Conservation (phyloP, 2,329 filamentous ascomycete genomes). For the Cladosporium austrohemisphaericum region DNA sequence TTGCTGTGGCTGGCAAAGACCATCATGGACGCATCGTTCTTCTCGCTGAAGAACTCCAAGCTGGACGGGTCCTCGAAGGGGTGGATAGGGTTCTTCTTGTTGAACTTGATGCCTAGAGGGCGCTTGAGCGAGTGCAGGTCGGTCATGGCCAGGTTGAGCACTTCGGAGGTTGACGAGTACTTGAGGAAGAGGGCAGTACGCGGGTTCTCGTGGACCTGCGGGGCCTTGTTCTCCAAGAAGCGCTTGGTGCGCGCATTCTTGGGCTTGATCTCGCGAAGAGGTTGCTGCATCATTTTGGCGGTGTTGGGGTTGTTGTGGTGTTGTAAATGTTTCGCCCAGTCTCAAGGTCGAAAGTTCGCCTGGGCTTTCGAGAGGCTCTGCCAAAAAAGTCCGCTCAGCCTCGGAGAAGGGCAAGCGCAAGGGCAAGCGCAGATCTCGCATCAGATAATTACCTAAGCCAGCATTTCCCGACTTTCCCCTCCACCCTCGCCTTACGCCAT, state of each 20-base stretch:
- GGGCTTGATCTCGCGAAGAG: constrained; percentile 59
- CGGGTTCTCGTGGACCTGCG: constrained; percentile 83
- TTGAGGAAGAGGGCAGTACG: constrained; percentile 88
- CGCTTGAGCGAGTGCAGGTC: constrained; percentile 83
- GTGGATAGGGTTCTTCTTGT: constrained; percentile 93
- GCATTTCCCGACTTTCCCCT: too few species aligned
- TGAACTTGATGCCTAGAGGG: constrained; percentile 83
- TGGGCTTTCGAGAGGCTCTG: not conserved
- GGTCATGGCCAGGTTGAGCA: constrained; percentile 76
- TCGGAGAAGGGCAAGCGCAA: not conserved
- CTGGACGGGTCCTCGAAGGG: constrained; percentile 88
- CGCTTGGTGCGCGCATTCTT: constrained; percentile 89
- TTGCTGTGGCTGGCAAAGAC: constrained; percentile 83
- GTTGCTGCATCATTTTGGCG: constrained; percentile 24
- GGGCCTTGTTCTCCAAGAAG: constrained; percentile 86
- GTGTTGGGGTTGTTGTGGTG: constrained; percentile 3
- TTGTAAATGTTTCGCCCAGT: not conserved
- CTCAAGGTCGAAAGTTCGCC: constrained; percentile 1
- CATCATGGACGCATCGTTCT: constrained; percentile 87
- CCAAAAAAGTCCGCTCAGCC: not conserved
- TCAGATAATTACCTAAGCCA: too few species aligned
- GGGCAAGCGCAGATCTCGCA: too few species aligned
- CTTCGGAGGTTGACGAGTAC: constrained; percentile 77
- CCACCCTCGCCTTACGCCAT: too few species aligned
- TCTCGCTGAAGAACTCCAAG: constrained; percentile 91